Evolutionary conservation across 352 stramenopile genomes (phyloP), one percentile per base, ranked within the genome.

Genomic region (Blastocystis sp.): DNA sequence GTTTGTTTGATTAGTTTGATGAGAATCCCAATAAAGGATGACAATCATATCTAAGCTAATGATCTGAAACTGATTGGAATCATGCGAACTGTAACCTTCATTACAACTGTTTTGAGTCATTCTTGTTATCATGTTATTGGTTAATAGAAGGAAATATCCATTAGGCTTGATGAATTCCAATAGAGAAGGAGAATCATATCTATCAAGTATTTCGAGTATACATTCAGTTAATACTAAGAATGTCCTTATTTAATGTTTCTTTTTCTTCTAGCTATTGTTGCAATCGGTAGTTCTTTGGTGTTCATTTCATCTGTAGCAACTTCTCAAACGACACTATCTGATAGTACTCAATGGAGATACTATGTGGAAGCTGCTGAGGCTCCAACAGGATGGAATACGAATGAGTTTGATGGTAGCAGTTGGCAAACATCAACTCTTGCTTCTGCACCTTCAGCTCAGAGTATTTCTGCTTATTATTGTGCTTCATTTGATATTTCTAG

Each of bases 401-500:
- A 57, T 12, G 49, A 57, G 49, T 57, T 57, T 21, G 21, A 12
- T 12, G 49, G 49, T 57, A 57, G 11, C 11, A 21, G 49, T 12
- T 78, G 66, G 66, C 3, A 27, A 7, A 78, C 66, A 21, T 32
- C 66, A 11, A 78, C 37, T 27, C 7, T n/a, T 12, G 24, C 27
- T 56, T 14, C 29, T 32, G 9, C 56, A 1, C 66, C 66, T 32
- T 19, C 51, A 0, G 39, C 69, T 19, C 2, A 4, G 3, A 19
- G 35, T 39, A 80, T 43, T 4, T 37, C 69, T 42, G 49, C n/a
- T 21, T 80, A 80, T n/a, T 80, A 80, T 11, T 80, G 69, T 32
- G 24, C 69, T 6, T 58, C 43, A 14, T 80, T 80, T 24, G 43
- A 80, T 37, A 54, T 80, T 0, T 27, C 14, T 1, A 39, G 0